Conservation (phyloP, 1,284 basidiomycete genomes). For the Malassezia pachydermatis region DNA sequence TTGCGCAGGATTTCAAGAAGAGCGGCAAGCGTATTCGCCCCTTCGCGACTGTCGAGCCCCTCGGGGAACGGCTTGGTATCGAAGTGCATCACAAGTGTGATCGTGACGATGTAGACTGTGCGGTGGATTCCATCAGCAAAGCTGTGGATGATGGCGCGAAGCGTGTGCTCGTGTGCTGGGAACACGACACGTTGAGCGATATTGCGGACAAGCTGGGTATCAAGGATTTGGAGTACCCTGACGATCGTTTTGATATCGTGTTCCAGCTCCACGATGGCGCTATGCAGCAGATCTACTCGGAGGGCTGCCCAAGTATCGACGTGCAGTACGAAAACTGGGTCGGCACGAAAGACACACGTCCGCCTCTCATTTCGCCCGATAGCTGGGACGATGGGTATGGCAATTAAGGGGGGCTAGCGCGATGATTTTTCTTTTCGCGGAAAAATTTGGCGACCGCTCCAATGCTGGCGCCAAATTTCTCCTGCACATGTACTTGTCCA, state of each 20-base stretch:
- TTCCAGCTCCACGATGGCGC: conserved; percentile 21
- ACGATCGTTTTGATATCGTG: conserved; percentile 20
- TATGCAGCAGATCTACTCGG: conserved; percentile 20
- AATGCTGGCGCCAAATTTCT: conserved; percentile 65
- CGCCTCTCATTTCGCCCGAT: conserved; percentile 3
- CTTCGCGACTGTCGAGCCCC: conserved; percentile 41
- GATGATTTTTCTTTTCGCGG: conserved; percentile 11
- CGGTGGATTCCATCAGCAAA: conserved; percentile 22
- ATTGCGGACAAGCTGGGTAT: conserved; percentile 39
- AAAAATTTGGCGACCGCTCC: conserved; percentile 53
- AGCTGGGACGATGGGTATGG: conserved; percentile 7
- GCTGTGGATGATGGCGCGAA: conserved; percentile 24
- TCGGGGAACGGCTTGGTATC: conserved; percentile 40
- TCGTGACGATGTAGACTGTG: conserved; percentile 41
- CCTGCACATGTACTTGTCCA: conserved; percentile 56
- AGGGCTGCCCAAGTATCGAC: conserved; percentile 27
- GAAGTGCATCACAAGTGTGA: conserved; percentile 42
- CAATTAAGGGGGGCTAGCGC: not conserved
- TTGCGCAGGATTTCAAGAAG: conserved; percentile 34
- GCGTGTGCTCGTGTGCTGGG: conserved; percentile 29
- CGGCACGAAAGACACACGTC: conserved; percentile 5
- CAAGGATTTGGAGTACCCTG: conserved; percentile 13
- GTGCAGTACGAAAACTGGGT: conserved; percentile 1
- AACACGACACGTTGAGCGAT: conserved; percentile 24
- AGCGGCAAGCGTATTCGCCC: conserved; percentile 37